Evolutionary conservation across 176 grass and related monocot genomes (phyloP).

Genomic region (Thalia dealbata): DNA sequence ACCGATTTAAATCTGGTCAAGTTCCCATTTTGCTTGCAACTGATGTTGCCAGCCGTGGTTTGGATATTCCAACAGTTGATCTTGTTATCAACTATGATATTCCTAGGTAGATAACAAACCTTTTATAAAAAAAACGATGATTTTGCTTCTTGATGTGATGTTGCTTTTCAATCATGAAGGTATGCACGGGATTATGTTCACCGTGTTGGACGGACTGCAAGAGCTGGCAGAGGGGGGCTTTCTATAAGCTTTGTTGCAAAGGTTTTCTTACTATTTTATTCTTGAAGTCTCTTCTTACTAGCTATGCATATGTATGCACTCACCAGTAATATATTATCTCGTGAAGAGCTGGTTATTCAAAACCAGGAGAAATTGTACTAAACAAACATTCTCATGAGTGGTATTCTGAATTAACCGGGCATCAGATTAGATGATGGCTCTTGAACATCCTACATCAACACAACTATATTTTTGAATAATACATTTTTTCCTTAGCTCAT

Average conservation of each 20-base stretch:
- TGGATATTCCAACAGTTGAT: conserved; percentile 97
- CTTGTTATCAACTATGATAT: conserved; percentile 96
- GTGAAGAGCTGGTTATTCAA: neutral
- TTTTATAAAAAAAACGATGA: neutral
- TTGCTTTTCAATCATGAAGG: conserved; percentile 23
- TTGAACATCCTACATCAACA: neutral
- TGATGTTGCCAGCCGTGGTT: conserved; percentile 86
- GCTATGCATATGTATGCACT: neutral
- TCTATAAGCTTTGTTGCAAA: conserved; percentile 82
- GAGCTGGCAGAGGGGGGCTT: conserved; percentile 68
- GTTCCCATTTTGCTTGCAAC: conserved; percentile 61
- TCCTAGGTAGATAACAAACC: conserved; percentile 40
- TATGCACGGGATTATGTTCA: conserved; percentile 73
- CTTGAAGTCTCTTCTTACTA: conserved; percentile 4
- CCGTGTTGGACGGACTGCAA: conserved; percentile 89
- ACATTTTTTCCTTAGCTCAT: neutral
- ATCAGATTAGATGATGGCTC: too few relatives aligned
- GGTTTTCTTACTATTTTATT: conserved; percentile 26
- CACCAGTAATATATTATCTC: neutral
- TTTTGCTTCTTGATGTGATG: conserved; percentile 6
- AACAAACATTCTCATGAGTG: neutral
- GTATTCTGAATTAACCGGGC: too few relatives aligned
- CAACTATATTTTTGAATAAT: neutral
- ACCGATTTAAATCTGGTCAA: conserved; percentile 69
- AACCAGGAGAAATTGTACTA: neutral